Conservation (phyloP, 1,284 basidiomycete genomes). For the Chondrostereum purpureum region DNA sequence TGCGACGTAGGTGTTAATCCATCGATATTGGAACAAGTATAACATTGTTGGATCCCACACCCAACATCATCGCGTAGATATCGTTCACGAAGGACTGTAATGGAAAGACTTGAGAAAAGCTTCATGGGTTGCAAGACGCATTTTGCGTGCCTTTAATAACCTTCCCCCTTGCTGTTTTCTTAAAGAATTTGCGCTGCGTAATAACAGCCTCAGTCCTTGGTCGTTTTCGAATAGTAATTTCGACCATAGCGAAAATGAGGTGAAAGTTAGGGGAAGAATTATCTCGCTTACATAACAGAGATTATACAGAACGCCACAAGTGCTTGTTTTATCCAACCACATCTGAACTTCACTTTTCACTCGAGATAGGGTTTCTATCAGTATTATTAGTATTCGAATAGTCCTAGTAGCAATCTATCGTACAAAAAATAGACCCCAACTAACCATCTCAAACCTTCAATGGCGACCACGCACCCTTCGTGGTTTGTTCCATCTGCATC, state of each 20-base stretch:
- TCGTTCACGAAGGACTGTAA: conserved; percentile 81
- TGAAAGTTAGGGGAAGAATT: too few relatives aligned
- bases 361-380: too few relatives aligned
- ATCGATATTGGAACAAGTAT: conserved; percentile 41
- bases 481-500: background rate
- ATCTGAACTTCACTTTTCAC: too few relatives aligned
- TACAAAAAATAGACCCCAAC: too few relatives aligned
- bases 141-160: conserved; percentile 74
- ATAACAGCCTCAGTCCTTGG: conserved; percentile 66
- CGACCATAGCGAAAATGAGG: conserved; percentile 35
- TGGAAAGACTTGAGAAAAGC: conserved; percentile 3
- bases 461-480: background rate
- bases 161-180: conserved; percentile 92
- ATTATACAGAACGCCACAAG: too few relatives aligned
- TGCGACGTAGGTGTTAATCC: conserved; percentile 46
- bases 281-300: too few relatives aligned
- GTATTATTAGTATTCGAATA: too few relatives aligned
- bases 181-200: conserved; percentile 86
- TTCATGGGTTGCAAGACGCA: background rate
- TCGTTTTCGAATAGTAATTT: conserved; percentile 77
- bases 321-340: too few relatives aligned
- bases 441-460: background rate
- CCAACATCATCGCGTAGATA: conserved; percentile 91
- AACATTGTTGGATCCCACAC: conserved; percentile 81
- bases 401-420: too few relatives aligned